These are phyloP conservation scores for Sphaerosporella brunnea DNA, from an alignment of 495 filamentous ascomycete species.

Conservation along the genomic window DNA sequence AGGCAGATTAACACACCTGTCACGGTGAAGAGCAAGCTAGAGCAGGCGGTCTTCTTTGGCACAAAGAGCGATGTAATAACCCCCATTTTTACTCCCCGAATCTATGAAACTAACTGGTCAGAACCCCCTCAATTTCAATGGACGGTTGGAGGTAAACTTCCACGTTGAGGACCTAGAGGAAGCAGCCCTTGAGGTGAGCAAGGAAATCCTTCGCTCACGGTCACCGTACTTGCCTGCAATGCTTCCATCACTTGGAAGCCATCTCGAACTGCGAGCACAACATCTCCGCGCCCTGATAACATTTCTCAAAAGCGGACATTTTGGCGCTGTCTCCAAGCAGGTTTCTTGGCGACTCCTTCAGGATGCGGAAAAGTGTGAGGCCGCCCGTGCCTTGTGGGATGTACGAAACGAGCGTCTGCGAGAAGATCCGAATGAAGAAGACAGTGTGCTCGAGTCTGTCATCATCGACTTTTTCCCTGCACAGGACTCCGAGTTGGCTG, in stretches of 20 bases:
- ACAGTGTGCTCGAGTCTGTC: constrained; percentile 18
- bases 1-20: constrained; percentile 31
- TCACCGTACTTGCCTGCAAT: constrained; percentile 52
- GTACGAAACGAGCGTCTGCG: constrained; percentile 25
- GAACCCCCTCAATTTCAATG: constrained; percentile 64
- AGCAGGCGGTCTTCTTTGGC: constrained; percentile 88
- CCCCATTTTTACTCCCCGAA: not conserved
- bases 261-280: constrained; percentile 49
- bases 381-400: constrained; percentile 68
- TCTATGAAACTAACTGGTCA: constrained; percentile 24
- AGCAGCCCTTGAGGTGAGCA: constrained; percentile 61
- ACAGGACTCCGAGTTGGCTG: constrained; percentile 12
- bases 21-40: constrained; percentile 71
- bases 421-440: constrained; percentile 15
- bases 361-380: constrained; percentile 75
- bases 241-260: constrained; percentile 58
- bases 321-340: constrained; percentile 37
- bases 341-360: constrained; percentile 70
- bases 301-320: constrained; percentile 38
- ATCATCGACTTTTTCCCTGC: constrained; percentile 9
- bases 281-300: constrained; percentile 54
- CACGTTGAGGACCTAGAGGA: constrained; percentile 49
- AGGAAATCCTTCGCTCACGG: constrained; percentile 61
- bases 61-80: constrained; percentile 35
- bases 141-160: constrained; percentile 44